phyloP scores from a whole-genome alignment of 108 stramenopile species.

The Nannochloropsis gaditana region DNA sequence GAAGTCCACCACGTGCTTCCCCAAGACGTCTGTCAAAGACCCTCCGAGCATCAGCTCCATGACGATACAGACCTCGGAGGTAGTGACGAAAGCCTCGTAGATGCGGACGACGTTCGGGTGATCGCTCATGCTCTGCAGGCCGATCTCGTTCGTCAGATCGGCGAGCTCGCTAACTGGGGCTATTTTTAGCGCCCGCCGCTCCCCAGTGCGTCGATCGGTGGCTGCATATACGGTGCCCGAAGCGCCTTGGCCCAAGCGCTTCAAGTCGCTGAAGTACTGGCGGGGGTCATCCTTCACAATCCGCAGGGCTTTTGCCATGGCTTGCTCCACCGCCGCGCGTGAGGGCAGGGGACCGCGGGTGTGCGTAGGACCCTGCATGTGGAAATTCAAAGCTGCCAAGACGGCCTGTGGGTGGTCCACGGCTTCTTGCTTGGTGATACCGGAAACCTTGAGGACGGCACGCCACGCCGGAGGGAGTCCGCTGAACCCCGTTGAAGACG shows the following conservation, averaged over 20 bases:
- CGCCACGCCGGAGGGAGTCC: constrained; percentile 61
- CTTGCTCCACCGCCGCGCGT: constrained; percentile 19
- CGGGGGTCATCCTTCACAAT: constrained; percentile 55
- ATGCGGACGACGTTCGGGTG: constrained; percentile 61
- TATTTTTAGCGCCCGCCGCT: constrained; percentile 59
- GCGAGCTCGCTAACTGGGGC: constrained; percentile 57
- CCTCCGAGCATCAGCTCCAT: constrained; percentile 61
- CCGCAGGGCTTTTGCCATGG: constrained; percentile 37
- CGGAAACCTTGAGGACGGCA: constrained; percentile 56
- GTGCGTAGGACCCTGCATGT: constrained; percentile 58
- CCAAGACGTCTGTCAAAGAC: constrained; percentile 56
- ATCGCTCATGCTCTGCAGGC: constrained; percentile 56
- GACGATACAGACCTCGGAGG: constrained; percentile 57
- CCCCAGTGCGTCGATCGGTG: constrained; percentile 44
- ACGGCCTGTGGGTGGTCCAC: constrained; percentile 61
- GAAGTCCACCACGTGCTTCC: constrained; percentile 51
- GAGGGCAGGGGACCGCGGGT: constrained; percentile 37
- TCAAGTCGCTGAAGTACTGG: constrained; percentile 52
- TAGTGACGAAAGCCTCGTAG: constrained; percentile 56
- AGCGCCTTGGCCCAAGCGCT: constrained; percentile 62
- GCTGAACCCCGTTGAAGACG: constrained; percentile 52
- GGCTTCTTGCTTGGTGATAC: constrained; percentile 63
- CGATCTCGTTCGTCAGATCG: constrained; percentile 60
- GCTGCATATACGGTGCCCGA: constrained; percentile 58
- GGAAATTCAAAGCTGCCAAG: constrained; percentile 58